Percentiles rank a stretch among this genome's conserved stretches.
Evolutionary conservation across 1,139 yeast genomes (phyloP).

Genomic region (Geotrichum bryndzae): DNA sequence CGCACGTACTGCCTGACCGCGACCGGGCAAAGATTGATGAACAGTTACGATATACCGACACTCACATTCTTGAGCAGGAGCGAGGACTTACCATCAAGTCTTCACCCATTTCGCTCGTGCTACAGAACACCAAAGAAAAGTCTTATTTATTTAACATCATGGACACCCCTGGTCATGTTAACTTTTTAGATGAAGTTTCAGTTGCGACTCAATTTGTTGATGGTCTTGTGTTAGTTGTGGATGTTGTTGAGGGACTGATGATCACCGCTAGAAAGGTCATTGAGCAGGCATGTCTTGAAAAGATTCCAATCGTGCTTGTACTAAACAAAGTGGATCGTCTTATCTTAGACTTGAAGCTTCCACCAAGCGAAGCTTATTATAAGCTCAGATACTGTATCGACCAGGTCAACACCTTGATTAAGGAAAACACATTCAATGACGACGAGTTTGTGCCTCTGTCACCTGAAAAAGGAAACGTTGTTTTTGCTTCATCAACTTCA

Average conservation of each 20-base stretch:
- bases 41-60: constrained; percentile 62
- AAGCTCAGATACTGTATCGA: constrained; percentile 61
- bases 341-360: constrained; percentile 66
- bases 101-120: constrained; percentile 55
- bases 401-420: constrained; percentile 44
- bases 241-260: constrained; percentile 76
- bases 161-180: constrained; percentile 90
- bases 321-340: constrained; percentile 83
- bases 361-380: constrained; percentile 66
- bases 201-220: constrained; percentile 58
- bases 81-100: constrained; percentile 66
- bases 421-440: constrained; percentile 24
- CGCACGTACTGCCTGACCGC: constrained; percentile 44
- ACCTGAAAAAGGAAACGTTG: constrained; percentile 59
- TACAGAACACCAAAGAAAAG: constrained; percentile 50
- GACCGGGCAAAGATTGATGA: constrained; percentile 36
- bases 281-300: constrained; percentile 43
- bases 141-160: constrained; percentile 58
- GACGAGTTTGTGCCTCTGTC: constrained; percentile 37
- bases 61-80: constrained; percentile 59
- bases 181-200: constrained; percentile 70
- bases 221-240: constrained; percentile 65
- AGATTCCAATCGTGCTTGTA: constrained; percentile 52
- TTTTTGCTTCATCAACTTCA: constrained; percentile 65
- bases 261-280: constrained; percentile 47